Evolutionary conservation across 352 stramenopile genomes (phyloP), one percentile per base, ranked within the genome.

Genomic region (Globisporangium echinulatum): DNA sequence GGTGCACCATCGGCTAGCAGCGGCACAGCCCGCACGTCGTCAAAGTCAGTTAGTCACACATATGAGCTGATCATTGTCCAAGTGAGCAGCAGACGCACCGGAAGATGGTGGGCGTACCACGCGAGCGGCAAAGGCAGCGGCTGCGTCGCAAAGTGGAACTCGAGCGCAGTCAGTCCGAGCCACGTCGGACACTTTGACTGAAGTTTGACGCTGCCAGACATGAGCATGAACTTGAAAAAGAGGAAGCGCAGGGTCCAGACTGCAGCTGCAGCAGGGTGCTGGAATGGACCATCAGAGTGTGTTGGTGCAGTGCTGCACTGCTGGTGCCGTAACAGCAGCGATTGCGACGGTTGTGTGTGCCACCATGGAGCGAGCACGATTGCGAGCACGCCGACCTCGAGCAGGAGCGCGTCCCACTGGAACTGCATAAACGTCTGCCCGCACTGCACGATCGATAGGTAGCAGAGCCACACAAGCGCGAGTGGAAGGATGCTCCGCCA

Each of bases 171-270:
- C 17, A 98, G 77, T 46, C 76, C 76, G 3, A 92, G 62, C 93
- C 92, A 98, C 19, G 90, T 97, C 4, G 88, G 88, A 58, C 90
- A 98, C 33, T 70, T 55, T 0, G 91, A 88, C 71, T 96, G 85
- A 52, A 98, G 86, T 71, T 98, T 98, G 47, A 97, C 90, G 7
- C 83, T 74, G 3, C 88, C 88, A 7, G 74, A 86, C 91, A 98
- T 97, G 66, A 97, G 70, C 87, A 97, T 98, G 55, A 97, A 87
- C 71, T 97, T 98, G 77, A 97, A 96, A 38, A 97, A 83, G 17
- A 96, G 64, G 61, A 97, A 95, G 40, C 88, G 76, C 40, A 98
- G 58, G 3, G 78, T 77, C 81, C 78, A 96, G 33, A 79, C 59
- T 0, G 70, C 63, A 1, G 68, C 58, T 1, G 62, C 39, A 0